A percentile compares a stretch with the other conserved stretches of the same genome.
These are phyloP conservation scores for Theobroma cacao DNA, from an alignment of 345 rosid species.

Conservation along the genomic window DNA sequence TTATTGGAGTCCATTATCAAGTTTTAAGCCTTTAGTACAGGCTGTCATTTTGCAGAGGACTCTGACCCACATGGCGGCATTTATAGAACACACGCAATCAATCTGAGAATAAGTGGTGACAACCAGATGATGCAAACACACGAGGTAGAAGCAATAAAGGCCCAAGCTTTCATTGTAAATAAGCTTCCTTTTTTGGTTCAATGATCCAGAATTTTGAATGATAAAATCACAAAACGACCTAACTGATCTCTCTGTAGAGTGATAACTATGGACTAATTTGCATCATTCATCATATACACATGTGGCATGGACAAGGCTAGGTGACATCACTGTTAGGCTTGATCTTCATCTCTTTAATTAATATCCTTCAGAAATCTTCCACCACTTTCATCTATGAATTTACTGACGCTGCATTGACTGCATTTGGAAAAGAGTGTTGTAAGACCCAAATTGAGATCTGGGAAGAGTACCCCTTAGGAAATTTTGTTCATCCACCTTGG, in stretches of 20 bases:
- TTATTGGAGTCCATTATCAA: slow-evolving; percentile 18
- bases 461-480: slow-evolving; percentile 44
- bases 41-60: slow-evolving; percentile 6
- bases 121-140: background rate
- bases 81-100: slow-evolving; percentile 16
- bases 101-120: background rate
- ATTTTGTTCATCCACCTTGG: slow-evolving; percentile 61
- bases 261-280: slow-evolving; percentile 25
- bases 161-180: slow-evolving; percentile 25
- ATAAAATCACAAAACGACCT: slow-evolving; percentile 30
- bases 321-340: slow-evolving; percentile 15
- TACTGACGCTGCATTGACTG: slow-evolving; percentile 47
- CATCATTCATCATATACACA: slow-evolving; percentile 39
- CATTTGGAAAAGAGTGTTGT: slow-evolving; percentile 36
- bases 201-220: slow-evolving; percentile 27
- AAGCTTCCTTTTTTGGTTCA: slow-evolving; percentile 29
- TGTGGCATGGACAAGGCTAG: slow-evolving; percentile 14
- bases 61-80: slow-evolving; percentile 9
- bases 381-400: slow-evolving; percentile 8
- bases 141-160: background rate
- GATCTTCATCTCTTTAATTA: slow-evolving; percentile 4
- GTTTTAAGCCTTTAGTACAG: slow-evolving; percentile 14
- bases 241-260: slow-evolving; percentile 21
- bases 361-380: slow-evolving; percentile 17
- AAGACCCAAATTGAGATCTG: slow-evolving; percentile 53